phyloP scores from a whole-genome alignment of 2,329 filamentous ascomycete species.

The Teratosphaeria destructans region DNA sequence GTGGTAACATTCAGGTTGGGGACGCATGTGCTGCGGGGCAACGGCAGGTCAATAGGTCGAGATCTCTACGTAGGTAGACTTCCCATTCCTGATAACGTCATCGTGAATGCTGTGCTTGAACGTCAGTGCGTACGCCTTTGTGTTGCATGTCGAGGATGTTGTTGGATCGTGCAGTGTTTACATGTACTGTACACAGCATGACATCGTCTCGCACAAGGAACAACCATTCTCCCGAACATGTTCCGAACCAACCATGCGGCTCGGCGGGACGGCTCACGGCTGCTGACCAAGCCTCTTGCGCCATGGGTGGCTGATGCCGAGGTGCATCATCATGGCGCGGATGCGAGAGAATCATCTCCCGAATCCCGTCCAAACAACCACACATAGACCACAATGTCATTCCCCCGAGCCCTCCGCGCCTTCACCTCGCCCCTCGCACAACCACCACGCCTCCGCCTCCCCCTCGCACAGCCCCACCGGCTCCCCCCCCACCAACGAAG shows the following conservation, averaged over 20 bases:
- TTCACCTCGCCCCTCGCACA: background rate
- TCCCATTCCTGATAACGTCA: too few relatives aligned
- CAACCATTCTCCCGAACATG: background rate
- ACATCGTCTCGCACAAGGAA: background rate
- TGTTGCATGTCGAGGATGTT: background rate
- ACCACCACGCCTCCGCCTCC: background rate
- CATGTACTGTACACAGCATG: background rate
- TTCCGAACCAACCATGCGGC: background rate
- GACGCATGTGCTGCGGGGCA: background rate
- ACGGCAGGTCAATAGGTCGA: too few relatives aligned
- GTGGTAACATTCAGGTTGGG: background rate
- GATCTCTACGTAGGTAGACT: too few relatives aligned
- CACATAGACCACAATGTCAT: background rate
- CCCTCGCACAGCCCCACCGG: background rate
- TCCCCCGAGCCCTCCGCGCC: background rate
- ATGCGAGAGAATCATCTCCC: too few relatives aligned
- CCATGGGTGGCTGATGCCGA: background rate
- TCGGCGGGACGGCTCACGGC: background rate
- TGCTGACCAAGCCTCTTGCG: background rate
- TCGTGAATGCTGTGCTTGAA: too few relatives aligned
- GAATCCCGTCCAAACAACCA: background rate
- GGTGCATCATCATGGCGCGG: background rate
- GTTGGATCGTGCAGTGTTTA: background rate
- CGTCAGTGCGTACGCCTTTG: background rate
- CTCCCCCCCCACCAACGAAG: background rate